These are phyloP conservation scores for Russula olivacea DNA, from an alignment of 768 basidiomycete genomes.

Conservation along the genomic window DNA sequence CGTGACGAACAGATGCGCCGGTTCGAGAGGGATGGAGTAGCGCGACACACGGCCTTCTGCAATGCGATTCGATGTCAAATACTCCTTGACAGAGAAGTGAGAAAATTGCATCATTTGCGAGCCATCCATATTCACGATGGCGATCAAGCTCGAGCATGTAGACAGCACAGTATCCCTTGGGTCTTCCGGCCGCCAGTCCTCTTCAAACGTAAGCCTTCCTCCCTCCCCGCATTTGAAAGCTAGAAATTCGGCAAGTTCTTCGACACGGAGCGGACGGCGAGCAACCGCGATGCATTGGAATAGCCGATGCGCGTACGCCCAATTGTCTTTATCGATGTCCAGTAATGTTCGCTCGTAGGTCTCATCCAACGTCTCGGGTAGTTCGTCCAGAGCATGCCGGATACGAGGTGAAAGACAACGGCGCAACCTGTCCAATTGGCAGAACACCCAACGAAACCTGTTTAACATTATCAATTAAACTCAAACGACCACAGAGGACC, in stretches of 20 bases:
- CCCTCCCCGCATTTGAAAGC: neutral
- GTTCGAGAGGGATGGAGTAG: neutral
- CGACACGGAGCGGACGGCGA: neutral
- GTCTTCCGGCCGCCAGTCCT: neutral
- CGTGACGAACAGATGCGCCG: neutral
- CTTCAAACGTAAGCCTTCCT: neutral
- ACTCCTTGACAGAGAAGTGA: neutral
- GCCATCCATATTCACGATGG: neutral
- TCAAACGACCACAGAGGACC: no score
- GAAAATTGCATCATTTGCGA: neutral
- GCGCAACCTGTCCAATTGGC: neutral
- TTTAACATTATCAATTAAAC: neutral
- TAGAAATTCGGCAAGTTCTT: neutral
- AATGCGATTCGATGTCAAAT: neutral
- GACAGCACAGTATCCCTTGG: neutral
- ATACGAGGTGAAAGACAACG: neutral
- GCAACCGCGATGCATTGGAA: neutral
- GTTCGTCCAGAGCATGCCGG: neutral
- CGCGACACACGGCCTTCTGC: neutral
- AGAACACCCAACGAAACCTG: slow-evolving; percentile 1
- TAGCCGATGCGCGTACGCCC: neutral
- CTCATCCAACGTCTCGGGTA: neutral
- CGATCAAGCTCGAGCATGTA: neutral
- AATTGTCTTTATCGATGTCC: neutral
- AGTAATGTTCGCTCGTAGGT: neutral